These are phyloP conservation scores for Candida tropicalis DNA, from an alignment of 1,139 yeast genomes.

Conservation along the genomic window DNA sequence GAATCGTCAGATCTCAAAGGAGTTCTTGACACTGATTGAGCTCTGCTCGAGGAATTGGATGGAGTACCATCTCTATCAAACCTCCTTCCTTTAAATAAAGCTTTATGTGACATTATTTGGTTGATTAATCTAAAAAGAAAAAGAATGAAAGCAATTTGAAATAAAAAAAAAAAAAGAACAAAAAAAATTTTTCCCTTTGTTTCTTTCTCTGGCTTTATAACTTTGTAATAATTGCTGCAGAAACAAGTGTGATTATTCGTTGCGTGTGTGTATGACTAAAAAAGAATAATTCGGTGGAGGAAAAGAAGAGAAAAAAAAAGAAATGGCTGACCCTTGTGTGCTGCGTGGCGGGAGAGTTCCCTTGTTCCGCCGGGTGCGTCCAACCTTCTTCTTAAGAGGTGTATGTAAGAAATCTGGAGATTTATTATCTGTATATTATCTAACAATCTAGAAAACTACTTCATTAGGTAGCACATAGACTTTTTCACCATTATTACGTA, in stretches of 20 bases:
- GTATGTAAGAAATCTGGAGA: not conserved
- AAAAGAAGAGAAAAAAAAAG: not conserved
- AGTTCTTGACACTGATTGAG: constrained; percentile 43
- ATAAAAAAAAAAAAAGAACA: not conserved
- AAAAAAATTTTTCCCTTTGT: too few species aligned
- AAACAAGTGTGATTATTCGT: not conserved
- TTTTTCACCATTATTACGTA: constrained; percentile 60
- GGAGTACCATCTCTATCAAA: constrained; percentile 22
- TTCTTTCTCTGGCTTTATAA: not conserved
- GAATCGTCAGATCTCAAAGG: constrained; percentile 33
- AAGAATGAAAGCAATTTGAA: not conserved
- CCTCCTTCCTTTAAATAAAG: constrained; percentile 16
- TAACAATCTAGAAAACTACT: constrained; percentile 39
- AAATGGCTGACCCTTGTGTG: constrained; percentile 4
- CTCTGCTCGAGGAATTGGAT: constrained; percentile 36
- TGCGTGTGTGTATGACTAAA: not conserved
- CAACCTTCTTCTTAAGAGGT: too few species aligned
- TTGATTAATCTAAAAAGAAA: not conserved
- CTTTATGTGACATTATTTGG: constrained; percentile 13
- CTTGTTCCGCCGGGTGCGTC: too few species aligned
- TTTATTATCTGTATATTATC: too few species aligned
- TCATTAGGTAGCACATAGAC: constrained; percentile 66
- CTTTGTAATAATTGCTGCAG: not conserved
- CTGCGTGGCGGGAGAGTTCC: too few species aligned
- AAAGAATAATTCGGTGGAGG: not conserved